Conservation (phyloP, 2,329 filamentous ascomycete genomes). For the Penicillium paneum region DNA sequence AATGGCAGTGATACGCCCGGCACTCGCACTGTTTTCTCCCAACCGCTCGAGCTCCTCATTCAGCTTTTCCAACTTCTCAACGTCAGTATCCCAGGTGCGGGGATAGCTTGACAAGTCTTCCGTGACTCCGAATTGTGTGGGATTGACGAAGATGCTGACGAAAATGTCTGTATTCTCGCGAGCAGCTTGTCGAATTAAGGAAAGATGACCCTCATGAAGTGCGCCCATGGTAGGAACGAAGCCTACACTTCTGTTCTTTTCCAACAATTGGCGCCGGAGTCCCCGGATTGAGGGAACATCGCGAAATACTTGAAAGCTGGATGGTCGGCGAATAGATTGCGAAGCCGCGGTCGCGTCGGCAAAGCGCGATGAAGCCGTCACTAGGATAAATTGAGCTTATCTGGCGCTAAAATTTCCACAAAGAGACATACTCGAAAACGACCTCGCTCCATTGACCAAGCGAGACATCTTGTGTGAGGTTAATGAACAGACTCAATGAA, state of each 20-base stretch:
- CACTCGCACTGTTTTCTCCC: slow-evolving; percentile 30
- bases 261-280: slow-evolving; percentile 64
- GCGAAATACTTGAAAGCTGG: slow-evolving; percentile 61
- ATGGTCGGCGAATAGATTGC: slow-evolving; percentile 20
- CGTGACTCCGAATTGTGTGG: slow-evolving; percentile 85
- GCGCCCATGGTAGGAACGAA: slow-evolving; percentile 98
- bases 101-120: slow-evolving; percentile 91
- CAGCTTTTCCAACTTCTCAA: slow-evolving; percentile 62
- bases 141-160: slow-evolving; percentile 92
- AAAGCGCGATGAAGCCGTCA: slow-evolving; percentile 26
- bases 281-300: slow-evolving; percentile 68
- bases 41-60: slow-evolving; percentile 69
- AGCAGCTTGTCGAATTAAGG: slow-evolving; percentile 79
- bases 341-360: slow-evolving; percentile 20
- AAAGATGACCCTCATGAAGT: slow-evolving; percentile 86
- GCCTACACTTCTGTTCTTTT: slow-evolving; percentile 69
- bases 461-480: slow-evolving; percentile 28
- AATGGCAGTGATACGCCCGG: slow-evolving; percentile 71
- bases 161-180: slow-evolving; percentile 81
- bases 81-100: slow-evolving; percentile 79
- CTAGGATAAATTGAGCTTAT: slow-evolving; percentile 17
- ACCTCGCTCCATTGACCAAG: slow-evolving; percentile 24
- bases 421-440: slow-evolving; percentile 29
- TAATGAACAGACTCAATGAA: background rate
- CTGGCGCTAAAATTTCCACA: background rate